phyloP scores from a whole-genome alignment of 148 eudicot species.

The Silene uniflora region DNA sequence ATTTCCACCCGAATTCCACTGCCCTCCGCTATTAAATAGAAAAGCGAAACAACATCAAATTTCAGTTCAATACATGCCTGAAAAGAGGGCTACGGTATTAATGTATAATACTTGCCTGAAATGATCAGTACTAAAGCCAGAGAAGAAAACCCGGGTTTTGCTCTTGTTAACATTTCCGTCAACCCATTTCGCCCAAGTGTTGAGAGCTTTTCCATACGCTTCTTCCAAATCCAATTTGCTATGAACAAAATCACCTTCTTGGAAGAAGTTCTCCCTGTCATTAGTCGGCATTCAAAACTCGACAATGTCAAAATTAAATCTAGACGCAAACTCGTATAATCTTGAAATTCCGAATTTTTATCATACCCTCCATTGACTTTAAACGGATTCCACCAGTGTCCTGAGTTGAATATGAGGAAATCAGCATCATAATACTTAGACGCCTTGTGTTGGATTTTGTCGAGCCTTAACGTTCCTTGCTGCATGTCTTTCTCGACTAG shows the following conservation, averaged over 20 bases:
- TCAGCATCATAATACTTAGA: constrained; percentile 41
- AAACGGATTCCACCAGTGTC: constrained; percentile 66
- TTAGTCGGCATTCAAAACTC: too few species aligned
- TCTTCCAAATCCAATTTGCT: constrained; percentile 40
- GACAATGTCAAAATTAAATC: too few species aligned
- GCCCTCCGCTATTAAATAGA: constrained; percentile 43
- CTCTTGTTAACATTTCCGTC: constrained; percentile 37
- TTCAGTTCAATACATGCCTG: too few species aligned
- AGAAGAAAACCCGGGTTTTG: constrained; percentile 41
- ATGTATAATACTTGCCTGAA: too few species aligned
- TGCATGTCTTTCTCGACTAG: constrained; percentile 23
- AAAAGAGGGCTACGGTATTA: too few species aligned
- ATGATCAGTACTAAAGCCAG: constrained; percentile 47
- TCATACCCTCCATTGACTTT: constrained; percentile 47
- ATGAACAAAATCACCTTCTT: constrained; percentile 44
- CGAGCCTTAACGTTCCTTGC: too few species aligned
- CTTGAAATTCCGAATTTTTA: constrained; percentile 1
- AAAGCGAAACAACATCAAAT: too few species aligned
- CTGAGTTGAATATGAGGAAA: constrained; percentile 52
- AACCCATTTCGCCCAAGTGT: constrained; percentile 68
- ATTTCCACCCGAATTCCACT: constrained; percentile 62
- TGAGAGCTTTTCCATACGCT: constrained; percentile 44
- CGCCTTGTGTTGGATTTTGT: too few species aligned
- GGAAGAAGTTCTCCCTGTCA: constrained; percentile 48
- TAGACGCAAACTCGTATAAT: too few species aligned